Conservation (phyloP, 2,329 filamentous ascomycete genomes). For the Macrophomina tecta region DNA sequence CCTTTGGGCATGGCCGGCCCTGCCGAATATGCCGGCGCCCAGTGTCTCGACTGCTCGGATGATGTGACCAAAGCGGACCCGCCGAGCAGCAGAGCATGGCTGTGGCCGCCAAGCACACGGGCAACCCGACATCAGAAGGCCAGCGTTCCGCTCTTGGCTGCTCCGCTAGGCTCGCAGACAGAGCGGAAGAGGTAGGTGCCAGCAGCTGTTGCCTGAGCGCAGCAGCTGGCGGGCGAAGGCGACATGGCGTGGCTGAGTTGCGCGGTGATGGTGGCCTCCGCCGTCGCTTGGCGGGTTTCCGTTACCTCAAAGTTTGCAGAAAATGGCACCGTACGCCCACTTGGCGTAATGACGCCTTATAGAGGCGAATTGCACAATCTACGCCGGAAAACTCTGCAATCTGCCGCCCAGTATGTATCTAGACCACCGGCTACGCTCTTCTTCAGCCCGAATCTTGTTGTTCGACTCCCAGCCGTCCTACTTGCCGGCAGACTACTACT, state of each 20-base stretch:
- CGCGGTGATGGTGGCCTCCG: conserved; percentile 3
- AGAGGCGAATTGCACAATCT: conserved; percentile 27
- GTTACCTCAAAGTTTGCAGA: conserved; percentile 28
- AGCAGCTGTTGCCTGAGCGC: not conserved
- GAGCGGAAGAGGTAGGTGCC: conserved; percentile 21
- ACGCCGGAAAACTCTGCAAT: conserved; percentile 21
- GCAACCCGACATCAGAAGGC: not conserved
- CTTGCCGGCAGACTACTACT: conserved; percentile 5
- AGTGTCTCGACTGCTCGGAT: not conserved
- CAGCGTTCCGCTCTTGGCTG: conserved; percentile 19
- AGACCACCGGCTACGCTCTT: conserved; percentile 15
- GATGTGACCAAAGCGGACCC: conserved; percentile 7
- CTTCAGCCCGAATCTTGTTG: conserved; percentile 1
- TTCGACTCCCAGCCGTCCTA: conserved; percentile 2
- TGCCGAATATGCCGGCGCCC: not conserved
- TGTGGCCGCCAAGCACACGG: conserved; percentile 2
- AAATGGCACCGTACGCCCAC: conserved; percentile 19
- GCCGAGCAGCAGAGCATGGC: not conserved
- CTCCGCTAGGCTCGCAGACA: not conserved
- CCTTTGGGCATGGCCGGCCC: not conserved
- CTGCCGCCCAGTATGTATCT: conserved; percentile 26
- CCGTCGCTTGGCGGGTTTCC: conserved; percentile 16
- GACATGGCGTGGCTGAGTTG: conserved; percentile 23
- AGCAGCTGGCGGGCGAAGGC: conserved; percentile 13
- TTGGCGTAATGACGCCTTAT: conserved; percentile 28